Percentiles rank a stretch among this genome's conserved stretches.
Evolutionary conservation across 306 rosid species (phyloP).

Genomic region (Cyclanthera cordifolia): DNA sequence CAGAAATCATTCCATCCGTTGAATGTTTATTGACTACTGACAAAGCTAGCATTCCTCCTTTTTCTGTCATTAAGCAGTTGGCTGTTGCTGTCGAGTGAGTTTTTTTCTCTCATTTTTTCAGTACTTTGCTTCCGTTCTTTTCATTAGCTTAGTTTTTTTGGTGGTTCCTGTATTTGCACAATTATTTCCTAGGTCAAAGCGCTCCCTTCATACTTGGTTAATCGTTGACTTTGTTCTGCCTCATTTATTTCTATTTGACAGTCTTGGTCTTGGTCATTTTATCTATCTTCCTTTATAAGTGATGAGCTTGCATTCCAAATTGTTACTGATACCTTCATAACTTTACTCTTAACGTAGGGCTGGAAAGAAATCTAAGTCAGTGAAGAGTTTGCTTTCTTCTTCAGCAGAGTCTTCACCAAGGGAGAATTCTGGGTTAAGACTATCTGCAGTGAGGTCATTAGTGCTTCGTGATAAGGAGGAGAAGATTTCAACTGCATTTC

Average conservation of each 20-base stretch:
- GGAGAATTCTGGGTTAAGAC: slow-evolving; percentile 67
- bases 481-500: slow-evolving; percentile 43
- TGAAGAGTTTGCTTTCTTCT: slow-evolving; percentile 60
- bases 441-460: slow-evolving; percentile 68
- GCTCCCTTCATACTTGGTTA: background rate
- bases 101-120: slow-evolving; percentile 14
- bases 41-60: slow-evolving; percentile 52
- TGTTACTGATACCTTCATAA: slow-evolving; percentile 10
- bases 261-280: background rate
- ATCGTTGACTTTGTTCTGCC: background rate
- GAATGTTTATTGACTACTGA: slow-evolving; percentile 55
- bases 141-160: slow-evolving; percentile 14
- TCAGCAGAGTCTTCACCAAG: slow-evolving; percentile 51
- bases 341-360: slow-evolving; percentile 45
- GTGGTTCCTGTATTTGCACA: slow-evolving; percentile 10
- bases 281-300: background rate
- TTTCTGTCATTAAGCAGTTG: slow-evolving; percentile 68
- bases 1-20: slow-evolving; percentile 55
- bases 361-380: slow-evolving; percentile 60
- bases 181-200: background rate
- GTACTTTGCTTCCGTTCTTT: slow-evolving; percentile 14
- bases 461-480: slow-evolving; percentile 83
- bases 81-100: slow-evolving; percentile 87
- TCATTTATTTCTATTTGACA: background rate
- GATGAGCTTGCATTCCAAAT: background rate